A percentile compares a stretch with the other conserved stretches of the same genome.
Conservation (phyloP, 2,329 filamentous ascomycete species). For the Chrysoporthe austroafricana region DNA sequence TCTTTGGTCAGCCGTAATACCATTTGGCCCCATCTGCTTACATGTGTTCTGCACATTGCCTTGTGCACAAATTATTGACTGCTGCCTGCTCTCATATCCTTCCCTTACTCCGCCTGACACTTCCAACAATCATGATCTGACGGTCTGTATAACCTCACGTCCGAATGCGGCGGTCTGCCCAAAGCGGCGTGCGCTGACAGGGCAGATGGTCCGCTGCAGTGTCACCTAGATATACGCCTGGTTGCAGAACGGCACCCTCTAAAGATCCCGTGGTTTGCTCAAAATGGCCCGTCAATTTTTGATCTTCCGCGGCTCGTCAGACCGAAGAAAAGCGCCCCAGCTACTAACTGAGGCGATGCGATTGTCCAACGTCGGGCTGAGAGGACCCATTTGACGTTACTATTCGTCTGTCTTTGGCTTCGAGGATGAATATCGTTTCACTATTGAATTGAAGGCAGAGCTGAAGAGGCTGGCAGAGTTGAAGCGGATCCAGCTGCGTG, state of each 20-base stretch:
- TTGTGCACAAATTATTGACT: neutral
- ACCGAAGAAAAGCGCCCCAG: neutral
- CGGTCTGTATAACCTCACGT: neutral
- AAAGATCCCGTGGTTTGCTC: neutral
- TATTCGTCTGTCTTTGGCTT: neutral
- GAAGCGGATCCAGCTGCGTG: constrained; percentile 2
- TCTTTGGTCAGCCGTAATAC: neutral
- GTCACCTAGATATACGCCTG: neutral
- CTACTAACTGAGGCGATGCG: neutral
- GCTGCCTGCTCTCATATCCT: neutral
- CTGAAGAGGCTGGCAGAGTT: neutral
- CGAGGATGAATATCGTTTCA: neutral
- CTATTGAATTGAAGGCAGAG: neutral
- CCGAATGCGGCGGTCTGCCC: neutral
- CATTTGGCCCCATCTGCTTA: neutral
- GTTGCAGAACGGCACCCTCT: neutral
- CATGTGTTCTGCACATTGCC: neutral
- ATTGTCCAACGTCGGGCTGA: constrained; percentile 1
- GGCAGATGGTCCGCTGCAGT: neutral
- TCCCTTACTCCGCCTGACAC: neutral
- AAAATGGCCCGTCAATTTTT: neutral
- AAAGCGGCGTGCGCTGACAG: neutral
- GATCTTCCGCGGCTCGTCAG: neutral
- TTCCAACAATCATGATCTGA: neutral
- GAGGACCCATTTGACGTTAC: neutral